Base-by-base conservation (phyloP, 306 rosid species). In the Urtica urens region DNA sequence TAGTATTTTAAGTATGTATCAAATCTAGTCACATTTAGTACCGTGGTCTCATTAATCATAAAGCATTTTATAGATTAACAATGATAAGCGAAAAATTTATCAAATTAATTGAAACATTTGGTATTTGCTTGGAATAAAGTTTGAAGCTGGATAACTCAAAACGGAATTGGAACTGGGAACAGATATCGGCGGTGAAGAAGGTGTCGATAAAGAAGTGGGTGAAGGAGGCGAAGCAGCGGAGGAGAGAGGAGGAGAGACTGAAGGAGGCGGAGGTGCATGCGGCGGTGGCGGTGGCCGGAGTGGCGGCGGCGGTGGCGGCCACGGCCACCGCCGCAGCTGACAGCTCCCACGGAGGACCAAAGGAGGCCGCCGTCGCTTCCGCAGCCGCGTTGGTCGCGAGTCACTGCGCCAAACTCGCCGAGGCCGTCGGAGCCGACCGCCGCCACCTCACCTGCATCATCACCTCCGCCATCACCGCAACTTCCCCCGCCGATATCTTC, bases 271-370 rank as follows among this genome's bases (percentile, higher is more conserved):
- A 90, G 63, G 86, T 85, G 35, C 96, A 85, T 55, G 99, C 94
- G n/a, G 96, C 96, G 38, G 59, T 90, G 45, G 81, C 99, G 0
- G 68, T 90, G 64, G 96, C 93, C 1, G 92, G 99, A 13, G 83
- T 90, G 20, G 99, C 99, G 28, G 96, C 99, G 1, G 95, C 99
- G 35, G 87, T 90, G 41, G 87, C 96, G 0, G 76, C 79, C 23
- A 63, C 85, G 64, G 99, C 99, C 1, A 79, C 87, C 12, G 94
- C 81, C 4, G 82, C 55, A 42, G 63, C 80, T 4, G 66, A 46
- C 17, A 72, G 62, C 20, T 67, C 69, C 39, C 49, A 80, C 1
- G 56, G 63, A 45, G 59, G 58, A 16, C 78, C 72, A 14, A 82
- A 65, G 69, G 94, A 85, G 14, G 71, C 87, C 2, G 94, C 94